These are phyloP conservation scores for Desmodesmus armatus DNA, from an alignment of 139 green algal genomes.

Conservation along the genomic window DNA sequence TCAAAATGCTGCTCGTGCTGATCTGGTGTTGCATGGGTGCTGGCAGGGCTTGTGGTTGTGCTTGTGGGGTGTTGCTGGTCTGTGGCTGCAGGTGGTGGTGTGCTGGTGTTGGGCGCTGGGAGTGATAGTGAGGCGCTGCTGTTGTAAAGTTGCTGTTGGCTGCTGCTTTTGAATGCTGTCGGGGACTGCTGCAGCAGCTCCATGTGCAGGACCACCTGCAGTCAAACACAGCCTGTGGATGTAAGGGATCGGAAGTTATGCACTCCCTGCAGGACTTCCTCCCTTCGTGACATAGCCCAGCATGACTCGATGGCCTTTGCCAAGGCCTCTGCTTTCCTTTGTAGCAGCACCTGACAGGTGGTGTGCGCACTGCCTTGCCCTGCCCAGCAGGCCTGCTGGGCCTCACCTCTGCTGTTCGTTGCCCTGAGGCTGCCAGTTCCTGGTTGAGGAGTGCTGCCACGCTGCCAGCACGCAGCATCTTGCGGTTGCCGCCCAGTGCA, in stretches of 20 bases:
- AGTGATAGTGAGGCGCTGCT: neutral
- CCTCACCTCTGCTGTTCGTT: constrained; percentile 17
- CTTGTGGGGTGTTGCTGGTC: neutral
- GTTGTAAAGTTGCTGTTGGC: neutral
- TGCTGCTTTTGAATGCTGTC: neutral
- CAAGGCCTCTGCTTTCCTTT: too few species aligned
- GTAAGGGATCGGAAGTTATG: too few species aligned
- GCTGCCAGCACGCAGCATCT: constrained; percentile 65
- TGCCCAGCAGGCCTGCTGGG: too few species aligned
- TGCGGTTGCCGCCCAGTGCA: constrained; percentile 69
- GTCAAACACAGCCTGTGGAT: too few species aligned
- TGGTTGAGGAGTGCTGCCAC: constrained; percentile 67
- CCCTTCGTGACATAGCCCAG: too few species aligned
- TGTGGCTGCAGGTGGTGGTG: neutral
- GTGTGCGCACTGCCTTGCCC: too few species aligned
- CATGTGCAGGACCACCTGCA: constrained; percentile 38
- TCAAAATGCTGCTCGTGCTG: too few species aligned
- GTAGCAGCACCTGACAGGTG: too few species aligned
- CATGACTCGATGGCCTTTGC: too few species aligned
- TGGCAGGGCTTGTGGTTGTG: too few species aligned
- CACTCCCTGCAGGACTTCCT: too few species aligned
- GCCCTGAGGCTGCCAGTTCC: neutral
- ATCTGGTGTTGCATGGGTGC: too few species aligned
- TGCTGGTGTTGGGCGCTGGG: neutral
- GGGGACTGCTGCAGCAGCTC: constrained; percentile 4